A percentile compares a stretch with the other conserved stretches of the same genome.
Conservation (phyloP, 352 stramenopile genomes). For the Phytophthora tubulina region DNA sequence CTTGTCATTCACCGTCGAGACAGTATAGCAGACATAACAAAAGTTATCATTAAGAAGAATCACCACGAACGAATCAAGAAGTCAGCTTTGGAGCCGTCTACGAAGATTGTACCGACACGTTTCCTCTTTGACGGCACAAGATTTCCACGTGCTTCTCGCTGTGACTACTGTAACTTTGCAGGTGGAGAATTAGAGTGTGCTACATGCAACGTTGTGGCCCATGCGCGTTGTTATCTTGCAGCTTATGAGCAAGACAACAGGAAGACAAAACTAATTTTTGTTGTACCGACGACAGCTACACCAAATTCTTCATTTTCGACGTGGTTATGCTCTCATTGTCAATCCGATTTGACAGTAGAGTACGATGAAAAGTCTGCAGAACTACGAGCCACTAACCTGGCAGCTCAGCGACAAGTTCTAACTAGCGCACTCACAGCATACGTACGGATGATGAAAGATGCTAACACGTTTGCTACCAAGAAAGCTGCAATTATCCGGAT, state of each 20-base stretch:
- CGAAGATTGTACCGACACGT: conserved; percentile 47
- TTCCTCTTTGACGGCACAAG: conserved; percentile 64
- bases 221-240: conserved; percentile 62
- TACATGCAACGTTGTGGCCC: conserved; percentile 72
- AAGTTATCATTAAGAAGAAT: conserved; percentile 21
- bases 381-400: conserved; percentile 48
- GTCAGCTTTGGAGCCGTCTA: conserved; percentile 18
- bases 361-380: conserved; percentile 65
- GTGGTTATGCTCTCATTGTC: conserved; percentile 69
- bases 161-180: conserved; percentile 70
- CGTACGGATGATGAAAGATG: conserved; percentile 74
- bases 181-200: conserved; percentile 75
- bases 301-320: conserved; percentile 47
- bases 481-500: conserved; percentile 67
- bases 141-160: conserved; percentile 51
- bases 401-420: conserved; percentile 61
- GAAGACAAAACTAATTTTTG: conserved; percentile 67
- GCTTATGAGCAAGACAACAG: conserved; percentile 44
- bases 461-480: conserved; percentile 63
- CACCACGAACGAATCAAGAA: conserved; percentile 9
- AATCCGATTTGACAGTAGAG: conserved; percentile 55
- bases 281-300: conserved; percentile 42
- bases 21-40: conserved; percentile 25
- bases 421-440: conserved; percentile 66
- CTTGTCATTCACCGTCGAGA: conserved; percentile 7